A percentile compares a stretch with the other conserved stretches of the same genome.
phyloP scores from a whole-genome alignment of 2,329 filamentous ascomycete species.

The Huntiella moniliformis region DNA sequence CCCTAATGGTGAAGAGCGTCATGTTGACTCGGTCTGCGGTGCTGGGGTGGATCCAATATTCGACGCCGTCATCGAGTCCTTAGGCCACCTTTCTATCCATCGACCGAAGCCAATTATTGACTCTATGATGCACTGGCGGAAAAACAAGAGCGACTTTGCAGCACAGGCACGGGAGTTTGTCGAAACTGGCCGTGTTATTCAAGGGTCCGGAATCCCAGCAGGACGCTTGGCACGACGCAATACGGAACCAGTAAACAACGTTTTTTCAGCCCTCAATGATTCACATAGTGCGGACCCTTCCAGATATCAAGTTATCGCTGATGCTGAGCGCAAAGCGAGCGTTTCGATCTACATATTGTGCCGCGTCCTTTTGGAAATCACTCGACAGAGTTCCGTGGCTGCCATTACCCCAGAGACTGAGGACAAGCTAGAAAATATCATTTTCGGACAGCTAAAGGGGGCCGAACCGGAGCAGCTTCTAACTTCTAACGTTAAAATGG shows the following conservation, averaged over 20 bases:
- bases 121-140: slow-evolving; percentile 95
- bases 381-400: slow-evolving; percentile 67
- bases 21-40: slow-evolving; percentile 79
- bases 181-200: slow-evolving; percentile 27
- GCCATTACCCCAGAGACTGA: slow-evolving; percentile 83
- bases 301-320: slow-evolving; percentile 42
- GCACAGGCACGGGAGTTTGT: slow-evolving; percentile 44
- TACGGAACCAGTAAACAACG: slow-evolving; percentile 40
- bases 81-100: slow-evolving; percentile 84
- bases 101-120: slow-evolving; percentile 93
- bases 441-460: slow-evolving; percentile 85
- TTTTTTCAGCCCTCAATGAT: slow-evolving; percentile 32
- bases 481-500: slow-evolving; percentile 63
- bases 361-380: slow-evolving; percentile 81
- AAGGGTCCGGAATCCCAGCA: not conserved
- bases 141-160: slow-evolving; percentile 81
- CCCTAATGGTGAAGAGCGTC: slow-evolving; percentile 60
- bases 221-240: slow-evolving; percentile 43
- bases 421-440: slow-evolving; percentile 82
- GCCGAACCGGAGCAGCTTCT: slow-evolving; percentile 67
- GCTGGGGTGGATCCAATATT: slow-evolving; percentile 74
- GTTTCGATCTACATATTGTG: slow-evolving; percentile 94
- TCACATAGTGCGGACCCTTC: slow-evolving; percentile 5
- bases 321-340: slow-evolving; percentile 75
- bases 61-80: slow-evolving; percentile 80